These are phyloP conservation scores for Stropharia rugosoannulata DNA, from an alignment of 768 basidiomycete species.

Conservation along the genomic window DNA sequence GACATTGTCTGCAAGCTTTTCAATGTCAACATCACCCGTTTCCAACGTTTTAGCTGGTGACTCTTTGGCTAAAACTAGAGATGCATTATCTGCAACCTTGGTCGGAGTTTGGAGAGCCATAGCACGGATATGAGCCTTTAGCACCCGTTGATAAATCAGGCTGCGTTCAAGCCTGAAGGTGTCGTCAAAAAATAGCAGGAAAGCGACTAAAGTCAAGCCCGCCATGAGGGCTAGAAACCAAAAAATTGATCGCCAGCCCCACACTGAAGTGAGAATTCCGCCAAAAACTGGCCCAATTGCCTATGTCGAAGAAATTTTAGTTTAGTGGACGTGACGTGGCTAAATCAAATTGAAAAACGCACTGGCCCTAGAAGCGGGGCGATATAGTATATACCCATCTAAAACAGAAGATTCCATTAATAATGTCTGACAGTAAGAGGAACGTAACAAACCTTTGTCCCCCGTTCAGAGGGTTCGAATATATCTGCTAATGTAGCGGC, in stretches of 20 bases:
- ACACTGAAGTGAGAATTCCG: slow-evolving; percentile 61
- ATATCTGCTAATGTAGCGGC: slow-evolving; percentile 80
- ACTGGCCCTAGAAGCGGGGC: slow-evolving; percentile 76
- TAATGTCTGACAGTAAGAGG: neutral
- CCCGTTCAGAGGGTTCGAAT: slow-evolving; percentile 71
- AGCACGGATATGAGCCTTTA: slow-evolving; percentile 40
- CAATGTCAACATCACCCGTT: slow-evolving; percentile 12
- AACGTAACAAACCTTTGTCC: slow-evolving; percentile 50
- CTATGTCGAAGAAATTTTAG: slow-evolving; percentile 15
- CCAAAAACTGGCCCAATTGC: slow-evolving; percentile 72
- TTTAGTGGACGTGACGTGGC: neutral
- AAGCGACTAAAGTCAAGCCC: slow-evolving; percentile 50
- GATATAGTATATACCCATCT: slow-evolving; percentile 80
- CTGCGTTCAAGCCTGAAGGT: slow-evolving; percentile 85
- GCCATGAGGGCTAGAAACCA: slow-evolving; percentile 77
- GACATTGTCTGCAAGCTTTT: slow-evolving; percentile 26
- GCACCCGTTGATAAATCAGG: slow-evolving; percentile 69
- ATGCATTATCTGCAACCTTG: neutral
- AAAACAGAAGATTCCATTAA: neutral
- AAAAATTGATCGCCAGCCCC: slow-evolving; percentile 80
- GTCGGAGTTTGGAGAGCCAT: neutral
- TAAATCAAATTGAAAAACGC: slow-evolving; percentile 14
- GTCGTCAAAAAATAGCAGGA: slow-evolving; percentile 73
- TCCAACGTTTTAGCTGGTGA: neutral
- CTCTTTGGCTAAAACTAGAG: neutral